phyloP scores from a whole-genome alignment of 345 rosid species.

The Linum tenue region DNA sequence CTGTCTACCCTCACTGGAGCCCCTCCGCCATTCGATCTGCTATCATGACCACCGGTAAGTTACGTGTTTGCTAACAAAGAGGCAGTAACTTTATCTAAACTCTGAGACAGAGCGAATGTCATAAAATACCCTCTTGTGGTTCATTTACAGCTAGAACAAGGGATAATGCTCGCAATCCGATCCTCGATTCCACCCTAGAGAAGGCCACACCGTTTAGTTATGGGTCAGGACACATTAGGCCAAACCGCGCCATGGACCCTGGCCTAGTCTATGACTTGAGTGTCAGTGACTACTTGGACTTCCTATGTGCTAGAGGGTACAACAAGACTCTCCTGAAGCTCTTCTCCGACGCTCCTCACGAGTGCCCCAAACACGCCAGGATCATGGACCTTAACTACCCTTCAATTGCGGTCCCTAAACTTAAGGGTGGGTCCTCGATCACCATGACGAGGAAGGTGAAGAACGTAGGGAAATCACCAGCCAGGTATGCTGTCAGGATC shows the following conservation, averaged over 20 bases:
- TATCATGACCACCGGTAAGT: neutral
- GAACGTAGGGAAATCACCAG: slow-evolving; percentile 1
- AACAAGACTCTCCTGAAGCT: neutral
- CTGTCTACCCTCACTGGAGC: neutral
- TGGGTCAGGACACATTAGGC: neutral
- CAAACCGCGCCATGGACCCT: neutral
- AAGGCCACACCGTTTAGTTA: neutral
- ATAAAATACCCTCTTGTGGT: neutral
- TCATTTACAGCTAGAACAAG: slow-evolving; percentile 4
- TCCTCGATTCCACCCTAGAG: neutral
- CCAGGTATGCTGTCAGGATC: slow-evolving; percentile 5
- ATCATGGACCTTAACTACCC: slow-evolving; percentile 1
- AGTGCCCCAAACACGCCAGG: neutral
- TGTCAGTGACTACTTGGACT: neutral
- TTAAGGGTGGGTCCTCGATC: neutral
- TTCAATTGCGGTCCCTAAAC: neutral
- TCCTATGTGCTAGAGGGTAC: slow-evolving; percentile 5
- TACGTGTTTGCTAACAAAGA: neutral
- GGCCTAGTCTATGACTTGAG: slow-evolving; percentile 2
- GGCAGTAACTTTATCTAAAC: neutral
- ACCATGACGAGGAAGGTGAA: neutral
- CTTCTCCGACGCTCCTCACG: neutral
- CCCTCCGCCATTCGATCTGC: slow-evolving; percentile 4
- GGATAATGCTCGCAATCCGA: neutral
- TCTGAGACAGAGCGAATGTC: neutral